Conservation (phyloP, 352 stramenopile genomes). For the Phytophthora rubi region DNA sequence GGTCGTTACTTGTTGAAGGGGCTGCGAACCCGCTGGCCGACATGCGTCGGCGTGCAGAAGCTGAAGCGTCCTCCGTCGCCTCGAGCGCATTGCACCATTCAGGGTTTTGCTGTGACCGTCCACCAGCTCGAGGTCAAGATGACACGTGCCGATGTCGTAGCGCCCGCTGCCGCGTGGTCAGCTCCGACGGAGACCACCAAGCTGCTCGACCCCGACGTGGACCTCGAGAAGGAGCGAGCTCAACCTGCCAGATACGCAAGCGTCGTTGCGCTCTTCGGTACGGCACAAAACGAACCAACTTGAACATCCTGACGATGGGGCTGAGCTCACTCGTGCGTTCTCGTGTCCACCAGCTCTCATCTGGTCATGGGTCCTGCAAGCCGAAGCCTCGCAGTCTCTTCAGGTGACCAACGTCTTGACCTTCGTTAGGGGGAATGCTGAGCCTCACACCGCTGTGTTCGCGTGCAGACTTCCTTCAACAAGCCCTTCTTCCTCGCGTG, state of each 20-base stretch:
- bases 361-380: constrained; percentile 40
- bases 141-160: constrained; percentile 29
- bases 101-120: constrained; percentile 3
- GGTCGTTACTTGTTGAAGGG: constrained; percentile 14
- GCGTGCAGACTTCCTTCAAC: constrained; percentile 29
- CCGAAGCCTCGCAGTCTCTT: constrained; percentile 38
- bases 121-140: constrained; percentile 6
- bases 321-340: neutral
- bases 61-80: constrained; percentile 2
- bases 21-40: constrained; percentile 6
- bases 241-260: constrained; percentile 30
- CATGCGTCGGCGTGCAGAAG: neutral
- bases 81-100: constrained; percentile 22
- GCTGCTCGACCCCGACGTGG: constrained; percentile 21
- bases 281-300: neutral
- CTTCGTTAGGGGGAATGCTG: too few species aligned
- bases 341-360: constrained; percentile 17
- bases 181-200: constrained; percentile 31
- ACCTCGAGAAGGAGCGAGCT: constrained; percentile 25
- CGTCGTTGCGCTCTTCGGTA: constrained; percentile 34
- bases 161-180: constrained; percentile 11
- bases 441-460: neutral
- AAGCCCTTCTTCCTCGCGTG: constrained; percentile 65
- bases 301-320: neutral
- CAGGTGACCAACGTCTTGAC: constrained; percentile 12